Evolutionary conservation across 345 rosid species (phyloP), one percentile per base, ranked within the genome.

Genomic region (Atalantia buxifolia): DNA sequence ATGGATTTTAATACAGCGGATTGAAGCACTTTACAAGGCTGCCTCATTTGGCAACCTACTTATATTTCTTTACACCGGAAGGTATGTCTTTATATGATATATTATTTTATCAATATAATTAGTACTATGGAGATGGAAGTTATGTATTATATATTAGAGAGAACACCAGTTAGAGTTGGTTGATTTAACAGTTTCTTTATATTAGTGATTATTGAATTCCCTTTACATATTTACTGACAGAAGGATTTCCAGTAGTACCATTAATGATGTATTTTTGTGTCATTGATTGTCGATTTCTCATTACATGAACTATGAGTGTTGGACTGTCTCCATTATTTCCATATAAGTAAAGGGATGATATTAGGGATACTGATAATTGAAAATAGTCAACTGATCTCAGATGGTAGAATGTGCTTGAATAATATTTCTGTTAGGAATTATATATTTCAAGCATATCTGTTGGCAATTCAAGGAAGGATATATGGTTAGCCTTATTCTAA

Each of bases 11-110:
- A 83, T 91, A 73, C 98, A 94, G 73, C 91, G 88, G 5, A 78
- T 92, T 25, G 98, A 97, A 86, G 95, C 97, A 81, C 72, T 97
- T 81, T 93, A 92, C 81, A 97, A 90, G 91, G 93, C 93, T 87
- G 94, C 93, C 70, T 92, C 98, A 40, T 94, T 92, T 85, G 91
- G 87, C 80, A 97, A 97, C 86, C 90, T 97, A 35, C 88, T 94
- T 66, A 69, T 94, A 75, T 97, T 97, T 90, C 94, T 97, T 79
- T 94, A 83, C 82, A 90, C 97, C 0, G 99, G 99, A 87, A 89
- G 95, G 98, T 93, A 88, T 36, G 69, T 78, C 33, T 42, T 50
- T 63, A 64, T 36, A 73, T 25, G 33, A 60, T 64, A 22, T 63
- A 14, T 33, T 42, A 14, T 18, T 35, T 63, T 57, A 40, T 67